phyloP scores from a whole-genome alignment of 176 grass and related monocot genomes.

The Avena eriantha region DNA sequence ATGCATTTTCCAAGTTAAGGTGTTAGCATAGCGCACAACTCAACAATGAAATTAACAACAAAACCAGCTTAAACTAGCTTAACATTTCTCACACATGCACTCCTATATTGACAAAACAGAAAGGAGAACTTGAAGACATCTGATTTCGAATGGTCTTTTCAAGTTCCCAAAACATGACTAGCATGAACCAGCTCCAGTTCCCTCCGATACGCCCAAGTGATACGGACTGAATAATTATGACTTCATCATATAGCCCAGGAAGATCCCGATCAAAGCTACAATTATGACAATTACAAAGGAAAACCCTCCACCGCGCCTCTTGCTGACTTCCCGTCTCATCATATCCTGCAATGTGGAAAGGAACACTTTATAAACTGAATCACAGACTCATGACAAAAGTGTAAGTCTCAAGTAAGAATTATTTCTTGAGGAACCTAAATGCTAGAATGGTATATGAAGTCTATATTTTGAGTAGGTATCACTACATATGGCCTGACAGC shows the following conservation, averaged over 20 bases:
- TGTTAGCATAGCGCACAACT: slow-evolving; percentile 28
- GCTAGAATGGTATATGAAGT: neutral
- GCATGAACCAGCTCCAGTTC: slow-evolving; percentile 38
- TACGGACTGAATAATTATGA: slow-evolving; percentile 43
- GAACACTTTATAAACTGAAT: slow-evolving; percentile 24
- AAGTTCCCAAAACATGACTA: slow-evolving; percentile 48
- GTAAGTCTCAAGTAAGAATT: neutral
- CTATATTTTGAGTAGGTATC: neutral
- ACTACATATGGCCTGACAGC: neutral
- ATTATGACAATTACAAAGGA: slow-evolving; percentile 63
- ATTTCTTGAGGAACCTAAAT: neutral
- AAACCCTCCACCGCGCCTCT: slow-evolving; percentile 61
- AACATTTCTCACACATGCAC: slow-evolving; percentile 46
- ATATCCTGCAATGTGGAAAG: slow-evolving; percentile 53
- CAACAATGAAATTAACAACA: slow-evolving; percentile 46
- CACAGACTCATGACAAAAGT: slow-evolving; percentile 1
- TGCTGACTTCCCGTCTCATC: slow-evolving; percentile 67
- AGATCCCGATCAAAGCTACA: slow-evolving; percentile 64
- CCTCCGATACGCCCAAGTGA: slow-evolving; percentile 24
- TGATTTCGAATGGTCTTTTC: slow-evolving; percentile 33
- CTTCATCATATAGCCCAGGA: slow-evolving; percentile 74
- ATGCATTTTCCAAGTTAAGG: slow-evolving; percentile 48
- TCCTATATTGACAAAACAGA: slow-evolving; percentile 59
- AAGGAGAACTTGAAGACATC: slow-evolving; percentile 42
- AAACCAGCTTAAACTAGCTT: slow-evolving; percentile 51